Base-by-base conservation (phyloP, 495 filamentous ascomycete species). In the Penicillium coprophilum region DNA sequence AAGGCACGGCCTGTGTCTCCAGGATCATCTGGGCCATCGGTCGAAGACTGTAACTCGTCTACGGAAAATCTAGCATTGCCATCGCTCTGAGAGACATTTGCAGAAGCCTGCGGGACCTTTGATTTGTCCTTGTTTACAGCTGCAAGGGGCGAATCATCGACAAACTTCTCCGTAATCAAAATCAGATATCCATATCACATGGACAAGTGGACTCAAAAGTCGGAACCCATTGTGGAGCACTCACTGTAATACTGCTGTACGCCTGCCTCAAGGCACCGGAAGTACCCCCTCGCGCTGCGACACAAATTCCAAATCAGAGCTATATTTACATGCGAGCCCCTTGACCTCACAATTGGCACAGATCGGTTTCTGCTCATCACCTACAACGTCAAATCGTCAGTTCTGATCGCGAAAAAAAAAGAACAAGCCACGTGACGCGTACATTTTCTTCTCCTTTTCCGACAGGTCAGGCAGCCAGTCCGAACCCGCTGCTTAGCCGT, bases 341-440 rank as follows among this genome's bases (percentile, higher is more conserved):
- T 68, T 68, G 1, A 66, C 63, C 30, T 68, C 59, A 45, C 65
- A 68, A 38, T 68, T 68, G 6, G 65, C 65, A 41, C 65, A 68
- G 34, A 57, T 56, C 20, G 65, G 65, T 50, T 68, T 68, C 44
- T 68, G 62, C 57, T 68, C 65, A 47, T 68, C 65, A 30, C 63
- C 63, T 66, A 24, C 23, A 32, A 6, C 2, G 20, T 32, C 11
- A 39, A 13, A 20, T n/a, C 15, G 34, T 56, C 38, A 59, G 44
- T 36, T 36, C 13, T 36, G 19, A 5, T 20, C 4, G 15, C 9
- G 27, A 7, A 4, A 12, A 27, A 38, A 31, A 28, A 12, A 38
- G 20, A 43, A 8, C 45, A n/a, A 19, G 6, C 13, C 50, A 54
- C 44, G 21, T 47, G 45, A 50, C 45, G 48, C 62, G 21, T 46